Conservation (phyloP, 2,329 filamentous ascomycete genomes). For the Aaosphaeria pasadenensis region DNA sequence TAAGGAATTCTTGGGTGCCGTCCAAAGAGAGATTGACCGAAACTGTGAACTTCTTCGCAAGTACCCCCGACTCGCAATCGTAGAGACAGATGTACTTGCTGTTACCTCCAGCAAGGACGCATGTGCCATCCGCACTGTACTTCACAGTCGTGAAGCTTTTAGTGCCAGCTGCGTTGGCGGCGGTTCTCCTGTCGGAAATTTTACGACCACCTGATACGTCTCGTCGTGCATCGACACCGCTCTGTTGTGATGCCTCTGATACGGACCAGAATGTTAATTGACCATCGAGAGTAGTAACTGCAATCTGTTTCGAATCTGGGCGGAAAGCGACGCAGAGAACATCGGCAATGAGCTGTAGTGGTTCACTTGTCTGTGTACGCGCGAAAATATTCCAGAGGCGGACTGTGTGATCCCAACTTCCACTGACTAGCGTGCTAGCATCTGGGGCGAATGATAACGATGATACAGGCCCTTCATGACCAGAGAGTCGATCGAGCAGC, state of each 20-base stretch:
- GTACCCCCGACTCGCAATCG: conserved; percentile 85
- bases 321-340: conserved; percentile 82
- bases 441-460: conserved; percentile 85
- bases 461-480: conserved; percentile 91
- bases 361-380: conserved; percentile 91
- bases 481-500: conserved; percentile 82
- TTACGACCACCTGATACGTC: conserved; percentile 93
- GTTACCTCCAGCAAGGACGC: conserved; percentile 85
- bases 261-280: conserved; percentile 95
- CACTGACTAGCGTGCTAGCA: conserved; percentile 78
- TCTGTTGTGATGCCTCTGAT: conserved; percentile 79
- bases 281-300: conserved; percentile 88
- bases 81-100: conserved; percentile 99
- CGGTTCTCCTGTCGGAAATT: conserved; percentile 80
- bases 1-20: conserved; percentile 94
- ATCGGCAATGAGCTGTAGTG: conserved; percentile 87
- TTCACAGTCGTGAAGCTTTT: conserved; percentile 86
- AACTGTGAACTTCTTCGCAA: conserved; percentile 94
- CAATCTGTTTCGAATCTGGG: conserved; percentile 87
- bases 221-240: conserved; percentile 82
- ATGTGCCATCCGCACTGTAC: conserved; percentile 90
- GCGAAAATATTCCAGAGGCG: conserved; percentile 95
- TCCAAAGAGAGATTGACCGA: conserved; percentile 93
- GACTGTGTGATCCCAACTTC: conserved; percentile 95
- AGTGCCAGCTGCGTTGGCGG: conserved; percentile 84